Evolutionary conservation across 352 stramenopile genomes (phyloP).

Genomic region (Blastocystis sp.): DNA sequence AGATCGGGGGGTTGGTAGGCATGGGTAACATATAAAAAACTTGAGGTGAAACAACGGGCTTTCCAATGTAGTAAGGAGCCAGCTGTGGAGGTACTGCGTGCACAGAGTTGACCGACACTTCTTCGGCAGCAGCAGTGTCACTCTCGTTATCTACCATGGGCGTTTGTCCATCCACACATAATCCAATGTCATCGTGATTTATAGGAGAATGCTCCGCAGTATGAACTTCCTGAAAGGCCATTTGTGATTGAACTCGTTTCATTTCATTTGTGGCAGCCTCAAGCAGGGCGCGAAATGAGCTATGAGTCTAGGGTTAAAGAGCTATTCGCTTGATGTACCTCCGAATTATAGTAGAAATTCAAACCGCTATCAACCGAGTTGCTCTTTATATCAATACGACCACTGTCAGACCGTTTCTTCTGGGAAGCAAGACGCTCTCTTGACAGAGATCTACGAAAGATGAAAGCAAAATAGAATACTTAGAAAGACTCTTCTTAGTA

Average conservation of each 20-base stretch:
- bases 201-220: not conserved
- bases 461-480: not conserved
- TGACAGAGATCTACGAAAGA: constrained; percentile 19
- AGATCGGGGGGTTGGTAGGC: not conserved
- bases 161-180: not conserved
- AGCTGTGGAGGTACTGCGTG: not conserved
- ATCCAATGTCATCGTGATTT: constrained; percentile 5
- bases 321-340: not conserved
- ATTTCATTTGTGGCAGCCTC: not conserved
- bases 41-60: not conserved
- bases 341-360: not conserved
- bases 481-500: not conserved
- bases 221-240: too few relatives aligned
- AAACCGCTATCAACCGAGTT: not conserved
- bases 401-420: not conserved
- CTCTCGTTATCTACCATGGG: not conserved
- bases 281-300: constrained; percentile 19
- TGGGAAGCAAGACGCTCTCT: not conserved
- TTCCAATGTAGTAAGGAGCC: not conserved
- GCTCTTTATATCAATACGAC: not conserved
- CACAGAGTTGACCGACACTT: not conserved
- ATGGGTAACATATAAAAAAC: not conserved
- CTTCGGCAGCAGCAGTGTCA: not conserved
- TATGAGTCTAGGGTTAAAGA: not conserved
- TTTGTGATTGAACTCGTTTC: not conserved